These are phyloP conservation scores for Albifimbria verrucaria DNA, from an alignment of 2,329 filamentous ascomycete species.

Conservation along the genomic window DNA sequence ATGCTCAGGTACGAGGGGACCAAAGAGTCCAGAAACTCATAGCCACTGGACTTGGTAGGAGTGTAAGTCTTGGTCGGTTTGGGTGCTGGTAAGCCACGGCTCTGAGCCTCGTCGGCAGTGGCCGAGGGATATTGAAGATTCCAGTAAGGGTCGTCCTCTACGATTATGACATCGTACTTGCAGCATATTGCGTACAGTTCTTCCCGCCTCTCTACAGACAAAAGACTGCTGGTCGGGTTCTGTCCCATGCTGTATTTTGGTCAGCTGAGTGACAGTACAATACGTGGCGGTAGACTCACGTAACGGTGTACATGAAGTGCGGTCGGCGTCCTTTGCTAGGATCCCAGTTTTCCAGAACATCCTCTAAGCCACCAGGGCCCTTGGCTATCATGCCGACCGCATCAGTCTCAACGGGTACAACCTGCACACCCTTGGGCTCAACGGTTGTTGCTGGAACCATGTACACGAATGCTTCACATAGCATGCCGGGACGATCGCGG, in stretches of 20 bases:
- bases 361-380: conserved; percentile 70
- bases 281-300: conserved; percentile 50
- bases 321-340: conserved; percentile 68
- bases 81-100: conserved; percentile 33
- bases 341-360: conserved; percentile 84
- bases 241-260: conserved; percentile 53
- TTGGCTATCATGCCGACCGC: conserved; percentile 72
- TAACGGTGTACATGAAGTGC: conserved; percentile 86
- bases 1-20: conserved; percentile 78
- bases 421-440: conserved; percentile 65
- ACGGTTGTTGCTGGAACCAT: conserved; percentile 70
- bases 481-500: conserved; percentile 67
- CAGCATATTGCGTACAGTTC: conserved; percentile 79
- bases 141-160: conserved; percentile 97
- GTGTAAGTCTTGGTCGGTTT: conserved; percentile 24
- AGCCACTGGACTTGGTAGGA: conserved; percentile 53
- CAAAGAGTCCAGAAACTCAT: conserved; percentile 76
- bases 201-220: conserved; percentile 69
- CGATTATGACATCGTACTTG: conserved; percentile 83
- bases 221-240: conserved; percentile 77
- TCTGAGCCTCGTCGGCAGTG: conserved; percentile 46
- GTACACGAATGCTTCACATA: conserved; percentile 80
- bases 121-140: conserved; percentile 85
- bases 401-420: conserved; percentile 74
- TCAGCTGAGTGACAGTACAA: background rate